Percentiles rank a stretch among this genome's conserved stretches.
Conservation (phyloP, 2,329 filamentous ascomycete genomes). For the Colletotrichum tanaceti region DNA sequence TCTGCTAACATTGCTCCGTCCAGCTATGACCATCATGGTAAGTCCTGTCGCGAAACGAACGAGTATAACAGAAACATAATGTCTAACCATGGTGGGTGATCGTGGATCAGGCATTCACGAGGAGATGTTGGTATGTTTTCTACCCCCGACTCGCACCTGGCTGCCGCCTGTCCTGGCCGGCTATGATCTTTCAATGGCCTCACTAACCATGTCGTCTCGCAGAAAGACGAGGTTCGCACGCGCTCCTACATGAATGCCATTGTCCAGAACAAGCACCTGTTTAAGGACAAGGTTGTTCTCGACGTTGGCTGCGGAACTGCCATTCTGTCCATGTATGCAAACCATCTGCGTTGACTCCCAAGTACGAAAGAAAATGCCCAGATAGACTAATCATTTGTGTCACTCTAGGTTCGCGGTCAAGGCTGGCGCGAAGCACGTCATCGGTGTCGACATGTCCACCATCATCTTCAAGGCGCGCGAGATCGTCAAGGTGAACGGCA, state of each 20-base stretch:
- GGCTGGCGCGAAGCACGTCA: slow-evolving; percentile 97
- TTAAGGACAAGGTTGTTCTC: slow-evolving; percentile 86
- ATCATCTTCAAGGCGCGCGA: slow-evolving; percentile 99
- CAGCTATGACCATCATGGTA: slow-evolving; percentile 99
- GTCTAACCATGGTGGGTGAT: slow-evolving; percentile 22
- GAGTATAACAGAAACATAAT: slow-evolving; percentile 31
- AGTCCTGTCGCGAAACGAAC: slow-evolving; percentile 35
- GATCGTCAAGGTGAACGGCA: slow-evolving; percentile 91
- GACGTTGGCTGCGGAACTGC: slow-evolving; percentile 98
- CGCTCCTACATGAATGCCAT: slow-evolving; percentile 97
- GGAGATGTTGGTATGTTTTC: slow-evolving; percentile 87
- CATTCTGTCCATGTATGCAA: slow-evolving; percentile 93
- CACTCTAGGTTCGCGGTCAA: slow-evolving; percentile 87
- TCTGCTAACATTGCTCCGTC: slow-evolving; percentile 41
- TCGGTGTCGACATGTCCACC: slow-evolving; percentile 99
- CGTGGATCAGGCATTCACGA: slow-evolving; percentile 83
- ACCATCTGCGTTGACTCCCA: slow-evolving; percentile 24
- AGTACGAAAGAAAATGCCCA: not conserved
- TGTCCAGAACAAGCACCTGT: slow-evolving; percentile 94
- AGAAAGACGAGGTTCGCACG: slow-evolving; percentile 99
- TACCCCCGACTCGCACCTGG: not conserved
- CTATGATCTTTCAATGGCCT: slow-evolving; percentile 3
- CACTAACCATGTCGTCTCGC: slow-evolving; percentile 40
- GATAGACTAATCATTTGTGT: slow-evolving; percentile 23
- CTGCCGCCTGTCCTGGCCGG: slow-evolving; percentile 9